These are phyloP conservation scores for Pyricularia pennisetigena DNA, from an alignment of 2,329 filamentous ascomycete species.

Conservation along the genomic window DNA sequence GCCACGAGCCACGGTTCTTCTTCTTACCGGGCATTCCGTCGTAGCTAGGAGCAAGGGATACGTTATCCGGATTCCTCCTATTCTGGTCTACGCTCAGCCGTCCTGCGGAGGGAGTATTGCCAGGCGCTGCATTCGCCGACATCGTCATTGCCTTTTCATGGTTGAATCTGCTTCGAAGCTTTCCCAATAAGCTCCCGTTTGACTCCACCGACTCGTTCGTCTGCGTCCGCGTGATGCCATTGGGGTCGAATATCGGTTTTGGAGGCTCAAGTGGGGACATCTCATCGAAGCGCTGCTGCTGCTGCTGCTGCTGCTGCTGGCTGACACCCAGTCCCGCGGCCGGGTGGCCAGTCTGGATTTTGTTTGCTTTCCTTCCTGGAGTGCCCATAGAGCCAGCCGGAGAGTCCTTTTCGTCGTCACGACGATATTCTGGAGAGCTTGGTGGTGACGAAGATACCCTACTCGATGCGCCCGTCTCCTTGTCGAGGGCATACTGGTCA, in stretches of 20 bases:
- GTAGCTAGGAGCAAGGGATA: conserved; percentile 16
- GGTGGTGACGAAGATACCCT: background rate
- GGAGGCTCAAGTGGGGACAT: conserved; percentile 5
- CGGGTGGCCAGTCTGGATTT: background rate
- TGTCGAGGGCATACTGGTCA: conserved; percentile 33
- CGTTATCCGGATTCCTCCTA: background rate
- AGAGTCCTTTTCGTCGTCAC: background rate
- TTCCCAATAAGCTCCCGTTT: background rate
- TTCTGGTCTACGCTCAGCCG: background rate
- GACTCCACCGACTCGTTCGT: conserved; percentile 7
- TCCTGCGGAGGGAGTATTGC: background rate
- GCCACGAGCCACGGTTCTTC: conserved; percentile 28
- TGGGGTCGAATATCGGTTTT: background rate
- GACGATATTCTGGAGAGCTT: background rate
- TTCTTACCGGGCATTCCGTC: conserved; percentile 10
- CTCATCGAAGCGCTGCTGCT: background rate
- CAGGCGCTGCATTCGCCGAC: background rate
- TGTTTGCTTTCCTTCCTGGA: background rate
- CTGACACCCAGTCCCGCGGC: conserved; percentile 6
- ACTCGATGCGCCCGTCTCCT: conserved; percentile 33
- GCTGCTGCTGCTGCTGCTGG: conserved; percentile 12
- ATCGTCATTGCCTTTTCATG: background rate
- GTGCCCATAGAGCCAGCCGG: background rate
- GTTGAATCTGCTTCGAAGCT: conserved; percentile 9
- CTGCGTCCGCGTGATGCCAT: conserved; percentile 2